These are phyloP conservation scores for Pisolithus sp. DNA, from an alignment of 768 basidiomycete genomes.

Conservation along the genomic window DNA sequence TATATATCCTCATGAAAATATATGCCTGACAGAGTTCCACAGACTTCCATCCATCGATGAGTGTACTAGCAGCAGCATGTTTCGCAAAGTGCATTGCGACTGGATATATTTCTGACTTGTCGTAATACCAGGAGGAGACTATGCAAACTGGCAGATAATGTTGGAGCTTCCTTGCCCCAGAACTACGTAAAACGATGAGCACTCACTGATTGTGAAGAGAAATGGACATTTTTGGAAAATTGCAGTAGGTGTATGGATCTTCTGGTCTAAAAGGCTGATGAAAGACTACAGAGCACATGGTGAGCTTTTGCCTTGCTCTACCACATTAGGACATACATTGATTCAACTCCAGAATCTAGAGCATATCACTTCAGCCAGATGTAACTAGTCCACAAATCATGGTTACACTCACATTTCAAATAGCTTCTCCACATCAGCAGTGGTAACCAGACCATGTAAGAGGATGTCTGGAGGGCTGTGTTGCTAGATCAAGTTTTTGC, in stretches of 20 bases:
- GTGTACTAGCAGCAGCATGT: constrained; percentile 70
- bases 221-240: constrained; percentile 85
- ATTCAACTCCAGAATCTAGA: constrained; percentile 62
- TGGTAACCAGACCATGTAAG: constrained; percentile 70
- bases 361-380: constrained; percentile 2
- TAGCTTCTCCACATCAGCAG: constrained; percentile 74
- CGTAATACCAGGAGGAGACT: constrained; percentile 74
- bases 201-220: constrained; percentile 80
- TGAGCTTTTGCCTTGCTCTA: constrained; percentile 1
- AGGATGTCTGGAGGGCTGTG: constrained; percentile 79
- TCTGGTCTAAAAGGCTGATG: constrained; percentile 73
- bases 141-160: constrained; percentile 73
- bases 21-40: constrained; percentile 91
- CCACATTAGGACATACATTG: constrained; percentile 43
- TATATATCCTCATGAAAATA: constrained; percentile 78
- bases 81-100: constrained; percentile 89
- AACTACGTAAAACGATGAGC: neutral
- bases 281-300: constrained; percentile 36
- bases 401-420: constrained; percentile 64
- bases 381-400: neutral
- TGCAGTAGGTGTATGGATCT: constrained; percentile 70
- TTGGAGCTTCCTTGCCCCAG: neutral
- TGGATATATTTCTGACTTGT: constrained; percentile 76
- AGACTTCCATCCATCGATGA: constrained; percentile 78
- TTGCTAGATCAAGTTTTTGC: constrained; percentile 67